Base-by-base conservation (phyloP, 306 rosid species). In the Abrus precatorius region DNA sequence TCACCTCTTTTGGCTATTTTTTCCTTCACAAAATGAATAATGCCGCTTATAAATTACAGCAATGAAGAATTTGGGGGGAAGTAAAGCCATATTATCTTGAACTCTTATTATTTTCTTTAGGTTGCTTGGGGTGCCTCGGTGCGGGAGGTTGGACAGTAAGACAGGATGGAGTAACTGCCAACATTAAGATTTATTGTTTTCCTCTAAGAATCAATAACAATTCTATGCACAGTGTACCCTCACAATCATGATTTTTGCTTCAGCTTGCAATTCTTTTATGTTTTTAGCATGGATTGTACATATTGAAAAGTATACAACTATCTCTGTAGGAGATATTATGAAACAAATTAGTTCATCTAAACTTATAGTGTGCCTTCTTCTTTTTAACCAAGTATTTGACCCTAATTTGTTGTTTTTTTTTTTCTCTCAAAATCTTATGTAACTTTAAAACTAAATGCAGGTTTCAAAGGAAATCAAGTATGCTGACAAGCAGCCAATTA, bases 381-480 rank as follows among this genome's bases (percentile, higher is more conserved):
- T 71, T 34, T 29, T 69, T 41, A 49, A 59, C 76, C 53, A 7
- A 41, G n/a, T 70, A 68, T 29, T 27, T 63, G 71, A 47, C 49
- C 47, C 67, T 48, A 9, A 52, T 61, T 11, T 60, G 60, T 10
- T 38, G 9, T 34, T 63, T 68, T 62, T 7, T 7, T 65, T 45
- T 77, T 9, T 57, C 49, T 69, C 65, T 68, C 78, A 9, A 78
- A 13, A 48, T 77, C 69, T 80, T 65, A 69, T 78, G 9, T 77
- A 74, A 45, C 43, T 66, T 38, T 20, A 14, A 60, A 77, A 69
- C 28, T 9, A 56, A 74, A 47, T 85, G 82, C 87, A 93, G 99
- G 97, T 95, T 85, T 95, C 99, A 36, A 95, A 95, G 87, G 99
- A 93, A 84, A 90, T 95, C 74, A 95, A 91, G 86, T 95, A 91